Evolutionary conservation across 2,329 filamentous ascomycete genomes (phyloP).

Genomic region (Ascochyta pisi): DNA sequence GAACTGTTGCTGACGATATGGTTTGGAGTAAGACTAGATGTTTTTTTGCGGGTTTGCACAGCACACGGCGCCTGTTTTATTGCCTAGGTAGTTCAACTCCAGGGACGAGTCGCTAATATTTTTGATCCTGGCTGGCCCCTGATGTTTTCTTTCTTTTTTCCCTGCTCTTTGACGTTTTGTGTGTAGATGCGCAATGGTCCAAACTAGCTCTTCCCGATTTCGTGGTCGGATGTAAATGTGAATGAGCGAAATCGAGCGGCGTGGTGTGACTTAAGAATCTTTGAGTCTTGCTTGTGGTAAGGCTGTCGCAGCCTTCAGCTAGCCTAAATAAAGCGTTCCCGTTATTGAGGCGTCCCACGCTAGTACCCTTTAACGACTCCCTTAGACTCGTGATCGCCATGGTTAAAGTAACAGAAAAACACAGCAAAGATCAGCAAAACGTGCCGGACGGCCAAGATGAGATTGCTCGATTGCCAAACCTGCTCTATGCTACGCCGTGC

Average conservation of each 20-base stretch:
- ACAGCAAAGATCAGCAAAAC: background rate
- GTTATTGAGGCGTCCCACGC: slow-evolving; percentile 17
- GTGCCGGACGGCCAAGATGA: background rate
- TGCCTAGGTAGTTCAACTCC: no score
- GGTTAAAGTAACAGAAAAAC: background rate
- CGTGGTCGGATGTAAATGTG: background rate
- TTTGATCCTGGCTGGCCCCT: no score
- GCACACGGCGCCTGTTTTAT: no score
- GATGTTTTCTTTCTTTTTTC: no score
- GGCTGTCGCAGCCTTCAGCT: slow-evolving; percentile 9
- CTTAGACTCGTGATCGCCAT: background rate
- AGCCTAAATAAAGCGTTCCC: background rate
- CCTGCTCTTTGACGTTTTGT: no score
- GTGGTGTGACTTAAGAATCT: background rate
- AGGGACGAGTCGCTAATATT: no score
- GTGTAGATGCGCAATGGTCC: no score
- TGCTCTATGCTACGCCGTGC: slow-evolving; percentile 9
- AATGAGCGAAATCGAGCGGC: background rate
- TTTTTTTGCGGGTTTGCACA: no score
- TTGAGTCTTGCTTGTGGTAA: background rate
- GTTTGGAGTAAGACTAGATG: no score
- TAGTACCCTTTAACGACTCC: slow-evolving; percentile 1
- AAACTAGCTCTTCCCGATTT: background rate
- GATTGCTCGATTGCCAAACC: slow-evolving; percentile 4
- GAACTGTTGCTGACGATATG: no score